phyloP scores from a whole-genome alignment of 2,329 filamentous ascomycete genomes.

The Aspergillus sp. region DNA sequence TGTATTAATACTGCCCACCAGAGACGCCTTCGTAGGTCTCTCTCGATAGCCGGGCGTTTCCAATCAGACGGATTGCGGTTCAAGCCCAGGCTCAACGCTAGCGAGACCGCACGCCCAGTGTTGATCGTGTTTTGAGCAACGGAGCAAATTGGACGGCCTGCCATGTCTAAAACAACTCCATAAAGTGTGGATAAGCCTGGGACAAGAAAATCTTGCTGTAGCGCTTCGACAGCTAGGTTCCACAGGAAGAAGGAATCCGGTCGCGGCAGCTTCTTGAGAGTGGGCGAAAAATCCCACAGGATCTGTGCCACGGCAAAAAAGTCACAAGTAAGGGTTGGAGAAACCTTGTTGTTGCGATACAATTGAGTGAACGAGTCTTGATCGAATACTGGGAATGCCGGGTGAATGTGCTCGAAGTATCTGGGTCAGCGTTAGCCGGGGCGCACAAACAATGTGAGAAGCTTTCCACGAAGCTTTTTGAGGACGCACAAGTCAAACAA shows the following conservation, averaged over 20 bases:
- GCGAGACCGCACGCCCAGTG: no score
- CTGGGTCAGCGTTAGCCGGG: slow-evolving; percentile 23
- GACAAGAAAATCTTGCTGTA: slow-evolving; percentile 53
- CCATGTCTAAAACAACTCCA: slow-evolving; percentile 53
- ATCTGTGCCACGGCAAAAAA: slow-evolving; percentile 52
- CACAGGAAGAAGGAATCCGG: slow-evolving; percentile 56
- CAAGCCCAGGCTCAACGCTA: no score
- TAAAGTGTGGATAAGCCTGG: slow-evolving; percentile 54
- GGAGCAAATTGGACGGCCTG: slow-evolving; percentile 53
- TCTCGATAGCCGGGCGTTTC: no score
- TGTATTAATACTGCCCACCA: slow-evolving; percentile 24
- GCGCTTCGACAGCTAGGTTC: slow-evolving; percentile 55
- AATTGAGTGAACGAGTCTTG: slow-evolving; percentile 42
- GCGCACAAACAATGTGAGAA: background rate
- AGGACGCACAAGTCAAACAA: slow-evolving; percentile 41
- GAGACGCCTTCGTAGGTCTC: no score
- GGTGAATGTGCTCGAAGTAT: slow-evolving; percentile 51
- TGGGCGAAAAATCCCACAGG: slow-evolving; percentile 44
- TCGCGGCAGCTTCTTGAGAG: slow-evolving; percentile 16
- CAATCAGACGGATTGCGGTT: no score
- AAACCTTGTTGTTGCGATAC: slow-evolving; percentile 45
- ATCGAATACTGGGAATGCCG: slow-evolving; percentile 54
- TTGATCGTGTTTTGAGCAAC: slow-evolving; percentile 47
- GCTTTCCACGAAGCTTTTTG: background rate
- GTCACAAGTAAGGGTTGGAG: slow-evolving; percentile 50